Percentiles rank a stretch among this genome's conserved stretches.
phyloP scores from a whole-genome alignment of 192 early-diverging fungal species.

The Thamnidium elegans region DNA sequence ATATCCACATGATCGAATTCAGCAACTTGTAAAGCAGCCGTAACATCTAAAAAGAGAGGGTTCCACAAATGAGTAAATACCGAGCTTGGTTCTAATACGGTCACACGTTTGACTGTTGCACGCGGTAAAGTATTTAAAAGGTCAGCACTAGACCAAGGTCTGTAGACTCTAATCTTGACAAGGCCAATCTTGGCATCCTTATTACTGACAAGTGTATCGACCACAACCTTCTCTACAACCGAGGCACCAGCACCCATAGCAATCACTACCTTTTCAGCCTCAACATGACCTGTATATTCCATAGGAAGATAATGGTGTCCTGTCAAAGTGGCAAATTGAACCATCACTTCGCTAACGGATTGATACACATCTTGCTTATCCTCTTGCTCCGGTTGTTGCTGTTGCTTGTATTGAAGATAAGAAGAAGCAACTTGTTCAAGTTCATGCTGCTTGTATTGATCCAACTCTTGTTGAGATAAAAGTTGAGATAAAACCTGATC shows the following conservation, averaged over 20 bases:
- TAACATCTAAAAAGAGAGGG: conserved; percentile 83
- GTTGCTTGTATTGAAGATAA: conserved; percentile 31
- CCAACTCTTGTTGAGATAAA: conserved; percentile 44
- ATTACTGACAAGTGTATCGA: conserved; percentile 12
- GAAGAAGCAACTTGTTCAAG: conserved; percentile 5
- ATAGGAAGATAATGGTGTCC: conserved; percentile 61
- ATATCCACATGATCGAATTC: conserved; percentile 42
- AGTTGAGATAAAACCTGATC: conserved; percentile 27
- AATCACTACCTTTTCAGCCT: conserved; percentile 73
- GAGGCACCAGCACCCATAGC: conserved; percentile 66
- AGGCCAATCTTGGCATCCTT: conserved; percentile 54
- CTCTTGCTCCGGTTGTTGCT: neutral
- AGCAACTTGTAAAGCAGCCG: conserved; percentile 61
- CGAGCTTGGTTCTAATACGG: conserved; percentile 61
- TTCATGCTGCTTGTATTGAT: conserved; percentile 24
- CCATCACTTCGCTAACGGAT: conserved; percentile 49
- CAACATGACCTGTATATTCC: conserved; percentile 63
- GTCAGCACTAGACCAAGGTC: conserved; percentile 71
- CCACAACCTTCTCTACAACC: conserved; percentile 45
- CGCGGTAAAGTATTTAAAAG: conserved; percentile 56
- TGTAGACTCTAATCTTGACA: conserved; percentile 71
- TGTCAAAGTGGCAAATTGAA: conserved; percentile 49
- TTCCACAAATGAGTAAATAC: conserved; percentile 68
- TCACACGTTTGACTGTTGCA: conserved; percentile 53
- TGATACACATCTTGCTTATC: conserved; percentile 23